These are phyloP conservation scores for Psilocybe mexicana DNA, from an alignment of 1,284 basidiomycete species.

Conservation along the genomic window DNA sequence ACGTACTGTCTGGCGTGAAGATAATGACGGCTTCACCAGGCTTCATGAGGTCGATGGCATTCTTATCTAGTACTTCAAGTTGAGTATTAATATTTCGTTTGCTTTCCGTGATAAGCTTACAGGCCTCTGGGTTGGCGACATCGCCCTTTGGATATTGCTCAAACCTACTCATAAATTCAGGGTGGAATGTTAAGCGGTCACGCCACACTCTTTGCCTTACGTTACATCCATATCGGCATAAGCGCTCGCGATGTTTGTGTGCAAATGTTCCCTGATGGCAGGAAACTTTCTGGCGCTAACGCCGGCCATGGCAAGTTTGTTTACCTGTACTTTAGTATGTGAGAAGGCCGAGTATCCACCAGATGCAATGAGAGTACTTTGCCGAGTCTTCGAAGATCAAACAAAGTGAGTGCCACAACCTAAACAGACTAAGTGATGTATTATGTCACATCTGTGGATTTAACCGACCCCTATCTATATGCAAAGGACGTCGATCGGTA, in stretches of 20 bases:
- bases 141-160: constrained; percentile 77
- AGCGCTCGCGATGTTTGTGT: constrained; percentile 79
- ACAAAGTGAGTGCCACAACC: constrained; percentile 90
- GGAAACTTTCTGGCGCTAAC: constrained; percentile 86
- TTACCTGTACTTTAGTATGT: constrained; percentile 44
- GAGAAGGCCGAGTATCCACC: background rate
- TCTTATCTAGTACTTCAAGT: constrained; percentile 62
- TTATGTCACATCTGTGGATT: background rate
- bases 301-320: constrained; percentile 79
- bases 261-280: constrained; percentile 79
- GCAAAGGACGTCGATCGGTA: constrained; percentile 2
- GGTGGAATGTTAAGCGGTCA: background rate
- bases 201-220: constrained; percentile 42
- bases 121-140: constrained; percentile 77
- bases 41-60: constrained; percentile 77
- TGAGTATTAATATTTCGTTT: background rate
- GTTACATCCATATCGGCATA: constrained; percentile 86
- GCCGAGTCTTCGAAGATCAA: constrained; percentile 83
- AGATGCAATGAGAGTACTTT: constrained; percentile 55
- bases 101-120: constrained; percentile 43
- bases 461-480: constrained; percentile 65
- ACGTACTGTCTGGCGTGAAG: constrained; percentile 83
- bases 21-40: constrained; percentile 87
- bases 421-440: constrained; percentile 29
- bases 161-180: constrained; percentile 49